A percentile compares a stretch with the other conserved stretches of the same genome.
These are phyloP conservation scores for Chamaenerion angustifolium DNA, from an alignment of 345 rosid genomes.

Conservation along the genomic window DNA sequence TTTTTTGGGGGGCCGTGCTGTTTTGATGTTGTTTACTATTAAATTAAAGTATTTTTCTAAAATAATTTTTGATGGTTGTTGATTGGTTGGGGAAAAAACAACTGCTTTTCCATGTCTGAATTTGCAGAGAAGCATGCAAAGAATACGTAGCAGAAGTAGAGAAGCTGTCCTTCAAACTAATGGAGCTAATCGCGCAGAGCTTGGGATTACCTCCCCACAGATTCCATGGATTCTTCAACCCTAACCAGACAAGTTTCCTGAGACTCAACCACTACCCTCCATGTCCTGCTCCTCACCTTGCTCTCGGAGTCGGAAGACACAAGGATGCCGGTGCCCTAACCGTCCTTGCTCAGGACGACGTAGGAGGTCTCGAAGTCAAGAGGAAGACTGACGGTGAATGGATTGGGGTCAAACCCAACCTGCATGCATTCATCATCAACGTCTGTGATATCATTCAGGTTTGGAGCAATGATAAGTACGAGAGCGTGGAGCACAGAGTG, in stretches of 20 bases:
- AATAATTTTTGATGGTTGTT: too few relatives aligned
- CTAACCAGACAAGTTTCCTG: constrained; percentile 13
- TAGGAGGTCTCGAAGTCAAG: constrained; percentile 25
- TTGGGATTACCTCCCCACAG: constrained; percentile 16
- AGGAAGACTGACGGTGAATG: constrained; percentile 26
- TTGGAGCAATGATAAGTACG: constrained; percentile 54
- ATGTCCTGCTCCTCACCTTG: constrained; percentile 21
- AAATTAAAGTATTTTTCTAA: too few relatives aligned
- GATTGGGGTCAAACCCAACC: constrained; percentile 19
- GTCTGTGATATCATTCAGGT: constrained; percentile 28
- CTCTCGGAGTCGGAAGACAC: constrained; percentile 23
- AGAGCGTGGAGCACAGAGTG: constrained; percentile 70
- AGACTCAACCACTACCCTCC: constrained; percentile 26
- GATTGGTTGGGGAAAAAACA: too few relatives aligned
- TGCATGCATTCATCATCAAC: constrained; percentile 17
- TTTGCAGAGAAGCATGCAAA: constrained; percentile 17
- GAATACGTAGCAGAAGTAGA: constrained; percentile 17
- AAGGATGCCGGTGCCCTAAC: constrained; percentile 17
- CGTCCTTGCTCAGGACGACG: constrained; percentile 23
- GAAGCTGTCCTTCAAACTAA: constrained; percentile 10
- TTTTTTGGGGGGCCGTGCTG: too few relatives aligned
- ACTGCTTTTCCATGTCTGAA: too few relatives aligned
- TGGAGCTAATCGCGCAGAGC: constrained; percentile 24
- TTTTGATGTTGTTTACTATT: too few relatives aligned
- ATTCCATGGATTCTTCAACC: constrained; percentile 17